Conservation (phyloP, 2,329 filamentous ascomycete genomes). For the Diaporthe citri region DNA sequence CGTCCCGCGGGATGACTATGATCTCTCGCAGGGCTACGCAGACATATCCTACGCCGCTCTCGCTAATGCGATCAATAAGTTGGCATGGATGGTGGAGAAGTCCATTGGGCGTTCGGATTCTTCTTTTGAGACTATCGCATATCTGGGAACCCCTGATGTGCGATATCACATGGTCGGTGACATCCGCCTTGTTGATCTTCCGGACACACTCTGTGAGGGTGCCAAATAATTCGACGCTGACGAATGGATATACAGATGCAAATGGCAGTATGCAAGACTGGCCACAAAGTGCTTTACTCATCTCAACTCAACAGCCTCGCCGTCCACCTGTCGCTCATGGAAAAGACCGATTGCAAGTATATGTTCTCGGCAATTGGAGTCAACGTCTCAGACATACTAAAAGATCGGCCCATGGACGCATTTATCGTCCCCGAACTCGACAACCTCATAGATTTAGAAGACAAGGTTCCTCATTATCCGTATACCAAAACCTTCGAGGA, state of each 20-base stretch:
- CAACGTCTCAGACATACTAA: constrained; percentile 39
- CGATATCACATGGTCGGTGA: constrained; percentile 41
- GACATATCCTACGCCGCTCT: constrained; percentile 41
- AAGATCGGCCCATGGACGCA: not conserved
- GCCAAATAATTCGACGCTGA: not conserved
- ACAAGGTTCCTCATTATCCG: constrained; percentile 38
- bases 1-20: constrained; percentile 42
- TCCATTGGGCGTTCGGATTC: constrained; percentile 37
- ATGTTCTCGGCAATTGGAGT: constrained; percentile 40
- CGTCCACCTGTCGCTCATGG: constrained; percentile 41
- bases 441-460: constrained; percentile 28
- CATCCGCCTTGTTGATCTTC: too few species aligned
- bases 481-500: constrained; percentile 42
- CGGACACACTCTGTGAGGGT: too few species aligned
- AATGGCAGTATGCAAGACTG: constrained; percentile 43
- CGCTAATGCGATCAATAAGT: constrained; percentile 42
- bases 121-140: constrained; percentile 41
- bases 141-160: constrained; percentile 41
- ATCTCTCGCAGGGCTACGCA: constrained; percentile 41
- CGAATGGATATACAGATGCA: constrained; percentile 29
- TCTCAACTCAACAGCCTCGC: constrained; percentile 42
- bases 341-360: constrained; percentile 38
- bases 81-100: constrained; percentile 41
- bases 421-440: constrained; percentile 39
- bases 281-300: constrained; percentile 42